Percentiles rank a stretch among this genome's conserved stretches.
These are phyloP conservation scores for Candida ipomoeae DNA, from an alignment of 805 yeast species.

Conservation along the genomic window DNA sequence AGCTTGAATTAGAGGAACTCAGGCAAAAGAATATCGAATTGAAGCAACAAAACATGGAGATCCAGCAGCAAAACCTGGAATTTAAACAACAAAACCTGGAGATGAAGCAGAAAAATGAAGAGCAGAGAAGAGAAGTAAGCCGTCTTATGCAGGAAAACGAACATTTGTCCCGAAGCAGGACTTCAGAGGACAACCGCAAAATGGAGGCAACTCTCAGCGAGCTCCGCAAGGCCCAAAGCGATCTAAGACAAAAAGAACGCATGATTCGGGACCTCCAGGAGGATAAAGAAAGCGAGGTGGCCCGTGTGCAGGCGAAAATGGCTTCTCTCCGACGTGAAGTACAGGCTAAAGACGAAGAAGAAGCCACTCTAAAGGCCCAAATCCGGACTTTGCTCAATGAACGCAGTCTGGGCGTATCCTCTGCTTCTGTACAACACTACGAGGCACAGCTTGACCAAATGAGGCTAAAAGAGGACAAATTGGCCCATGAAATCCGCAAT, in stretches of 20 bases:
- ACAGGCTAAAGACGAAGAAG: conserved; percentile 23
- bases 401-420: conserved; percentile 14
- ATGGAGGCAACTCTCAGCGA: conserved; percentile 10
- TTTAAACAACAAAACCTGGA: background rate
- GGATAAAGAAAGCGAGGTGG: conserved; percentile 9
- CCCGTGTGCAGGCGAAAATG: conserved; percentile 17
- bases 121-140: background rate
- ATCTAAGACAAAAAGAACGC: conserved; percentile 8
- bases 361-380: conserved; percentile 21
- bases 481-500: conserved; percentile 17
- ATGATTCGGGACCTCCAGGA: conserved; percentile 5
- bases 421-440: conserved; percentile 16
- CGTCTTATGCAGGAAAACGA: conserved; percentile 6
- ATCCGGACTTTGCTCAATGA: conserved; percentile 20
- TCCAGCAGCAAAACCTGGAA: background rate
- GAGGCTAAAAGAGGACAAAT: conserved; percentile 18
- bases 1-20: background rate
- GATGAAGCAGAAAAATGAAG: conserved; percentile 2
- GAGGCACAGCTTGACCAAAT: conserved; percentile 24
- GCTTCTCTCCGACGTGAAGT: conserved; percentile 18
- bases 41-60: conserved; percentile 1
- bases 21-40: background rate
- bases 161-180: conserved; percentile 9
- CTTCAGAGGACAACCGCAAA: conserved; percentile 6
- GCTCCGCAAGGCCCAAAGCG: conserved; percentile 7